Evolutionary conservation across 2,329 filamentous ascomycete species (phyloP), one percentile per base, ranked within the genome.

Genomic region (Stagonosporopsis chrysanthemi): DNA sequence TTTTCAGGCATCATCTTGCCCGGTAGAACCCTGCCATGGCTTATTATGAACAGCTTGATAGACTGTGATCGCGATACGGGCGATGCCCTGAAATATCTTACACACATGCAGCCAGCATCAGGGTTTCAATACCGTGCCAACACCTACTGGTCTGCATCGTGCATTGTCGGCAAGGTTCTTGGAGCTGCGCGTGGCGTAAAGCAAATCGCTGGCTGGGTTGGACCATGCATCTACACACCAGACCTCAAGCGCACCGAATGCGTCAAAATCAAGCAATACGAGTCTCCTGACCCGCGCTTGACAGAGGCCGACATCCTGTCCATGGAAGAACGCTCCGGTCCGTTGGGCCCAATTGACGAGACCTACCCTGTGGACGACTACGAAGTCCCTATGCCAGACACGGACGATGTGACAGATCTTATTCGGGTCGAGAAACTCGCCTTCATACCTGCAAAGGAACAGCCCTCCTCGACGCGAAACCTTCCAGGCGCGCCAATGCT

Each of bases 101-200:
- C 86, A 1, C 87, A 91, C 65, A 82, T 88, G 63, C 83, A 88
- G 56, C 88, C 88, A 0, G 81, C 87, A 63, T 87, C 87, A 61
- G 90, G 90, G 15, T 91, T 92, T 69, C 90, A 92, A 76, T 91
- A 92, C 71, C 87, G 88, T 56, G 88, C 86, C 54, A 88, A 89
- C 69, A 92, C 90, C 1, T 92, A 92, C 79, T 92, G 90, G 90
- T 86, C 88, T 3, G 84, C 86, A 12, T 81, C 83, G 19, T 89
- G 84, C 64, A 89, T 92, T 54, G 87, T 92, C 2, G 90, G 89
- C 35, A 92, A 91, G 69, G 89, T 92, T 2, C 80, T 92, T 7
- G 80, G 80, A 1, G 79, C 79, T 23, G 88, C 86, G 36, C 87
- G 89, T 23, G 91, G 89, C 0, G 90, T 90, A 65, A 85, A 83